Conservation (phyloP, 2,329 filamentous ascomycete species). For the Botrytis pseudocinerea region DNA sequence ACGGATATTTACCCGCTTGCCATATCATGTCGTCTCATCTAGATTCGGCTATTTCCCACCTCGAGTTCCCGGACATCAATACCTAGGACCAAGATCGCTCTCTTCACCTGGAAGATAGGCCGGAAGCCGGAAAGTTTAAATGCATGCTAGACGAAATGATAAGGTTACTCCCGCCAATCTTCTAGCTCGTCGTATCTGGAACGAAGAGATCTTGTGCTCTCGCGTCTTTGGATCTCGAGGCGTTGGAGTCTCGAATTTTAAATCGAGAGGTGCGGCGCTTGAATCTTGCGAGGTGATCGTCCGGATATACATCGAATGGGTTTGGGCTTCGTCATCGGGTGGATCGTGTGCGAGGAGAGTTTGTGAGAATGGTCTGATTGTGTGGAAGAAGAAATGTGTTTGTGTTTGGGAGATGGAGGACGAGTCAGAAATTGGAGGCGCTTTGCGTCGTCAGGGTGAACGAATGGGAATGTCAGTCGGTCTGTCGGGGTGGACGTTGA, state of each 20-base stretch:
- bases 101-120: background rate
- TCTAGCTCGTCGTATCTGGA: background rate
- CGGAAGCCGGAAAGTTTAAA: background rate
- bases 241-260: background rate
- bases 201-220: constrained; percentile 1
- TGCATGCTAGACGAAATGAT: background rate
- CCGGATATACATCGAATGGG: background rate
- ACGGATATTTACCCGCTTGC: background rate
- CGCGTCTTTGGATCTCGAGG: background rate
- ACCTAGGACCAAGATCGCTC: background rate
- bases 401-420: background rate
- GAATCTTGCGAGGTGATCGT: background rate
- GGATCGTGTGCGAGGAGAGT: background rate
- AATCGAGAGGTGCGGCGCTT: background rate
- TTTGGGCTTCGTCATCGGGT: background rate
- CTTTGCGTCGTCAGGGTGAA: background rate
- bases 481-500: background rate
- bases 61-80: background rate
- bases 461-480: background rate
- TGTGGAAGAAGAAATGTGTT: background rate
- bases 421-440: background rate
- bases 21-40: background rate
- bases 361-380: background rate
- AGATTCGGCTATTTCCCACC: background rate
- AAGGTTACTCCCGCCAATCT: constrained; percentile 7